Base-by-base conservation (phyloP, 2,329 filamentous ascomycete genomes). In the Ilyonectria destructans region DNA sequence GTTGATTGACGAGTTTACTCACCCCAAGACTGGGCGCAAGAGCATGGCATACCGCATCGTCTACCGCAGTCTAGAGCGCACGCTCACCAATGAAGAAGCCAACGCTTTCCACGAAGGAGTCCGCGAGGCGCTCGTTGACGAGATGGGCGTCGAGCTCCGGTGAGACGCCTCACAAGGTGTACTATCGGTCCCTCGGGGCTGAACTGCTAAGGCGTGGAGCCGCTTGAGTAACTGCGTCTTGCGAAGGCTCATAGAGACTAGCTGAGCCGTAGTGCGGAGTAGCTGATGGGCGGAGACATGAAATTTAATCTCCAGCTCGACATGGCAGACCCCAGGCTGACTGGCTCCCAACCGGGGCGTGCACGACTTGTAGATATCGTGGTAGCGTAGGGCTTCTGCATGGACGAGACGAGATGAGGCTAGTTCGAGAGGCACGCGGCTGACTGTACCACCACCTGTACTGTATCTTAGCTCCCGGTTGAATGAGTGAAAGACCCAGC, bases 1-100 rank as follows among this genome's bases (percentile, higher is more conserved):
- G 69, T 85, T 97, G 31, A 90, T 94, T 59, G 96, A 98, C 81
- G 89, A 94, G 79, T 99, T 98, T 80, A 90, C 89, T 55, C 95
- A 98, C 81, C 95, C 95, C 43, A 95, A 93, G 83, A 95, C 93
- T 21, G 91, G 92, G 4, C 87, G 93, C 73, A 92, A 89, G 83
- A 98, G 95, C 83, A 82, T 96, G 84, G 97, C 94, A 82, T 99
- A 98, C 81, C 88, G 95, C 70, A 92, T 98, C 81, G 96, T 96
- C 79, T 99, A 99, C 83, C 89, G 96, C 71, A 97, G 95, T 80
- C 83, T 97, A 74, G 96, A 98, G 85, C 89, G 93, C 78, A 99
- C 96, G 2, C 83, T 99, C 80, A 97, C 92, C 10, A 96, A 95
- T 75, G 85, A 88, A 40, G 93, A 97, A 85, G 89, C 91, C 12